Base-by-base conservation (phyloP, 768 basidiomycete species). In the Suillus sp. region DNA sequence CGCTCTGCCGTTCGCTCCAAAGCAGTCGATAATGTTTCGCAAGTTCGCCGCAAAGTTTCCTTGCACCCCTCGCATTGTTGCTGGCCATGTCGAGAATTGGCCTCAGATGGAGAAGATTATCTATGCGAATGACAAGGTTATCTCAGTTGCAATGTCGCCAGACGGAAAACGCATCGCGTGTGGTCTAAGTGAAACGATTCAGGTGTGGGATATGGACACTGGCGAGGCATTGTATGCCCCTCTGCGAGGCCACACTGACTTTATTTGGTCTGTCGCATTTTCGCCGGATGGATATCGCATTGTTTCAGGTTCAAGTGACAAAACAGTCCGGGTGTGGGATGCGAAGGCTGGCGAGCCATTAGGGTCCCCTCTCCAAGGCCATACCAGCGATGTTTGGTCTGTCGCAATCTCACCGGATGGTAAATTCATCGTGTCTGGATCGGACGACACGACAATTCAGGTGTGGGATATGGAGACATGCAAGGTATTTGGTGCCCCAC, bases 231-330 rank as follows among this genome's bases (percentile, higher is more conserved):
- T 45, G 4, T n/a, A 0, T 32, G 32, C n/a, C 22, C 47, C 51
- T 22, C 20, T 62, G 2, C 30, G 13, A 38, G 61, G 53, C 14
- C 61, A 62, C 11, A 55, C 25, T 22, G 1, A 1, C 13, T 0
- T 0, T 14, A 1, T 48, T 14, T 0, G 1, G 14, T 67, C 74
- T 40, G 32, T 75, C 6, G 65, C 68, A 1, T 74, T 77, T 50
- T 72, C 72, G 4, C 32, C 60, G 0, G 74, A 75, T n/a, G 74
- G 75, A 9, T 59, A n/a, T 47, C 64, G 61, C 47, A 66, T 77
- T 37, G 64, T 69, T 6, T 76, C 75, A 0, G 73, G 74, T 0
- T 48, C 47, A 48, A 0, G 0, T 7, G 25, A 48, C 14, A 3
- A 16, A 1, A 27, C 47, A 25, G 13, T 59, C 10, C 58, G 38